Evolutionary conservation across 768 basidiomycete genomes (phyloP).

Genomic region (Chalciporus chontae): DNA sequence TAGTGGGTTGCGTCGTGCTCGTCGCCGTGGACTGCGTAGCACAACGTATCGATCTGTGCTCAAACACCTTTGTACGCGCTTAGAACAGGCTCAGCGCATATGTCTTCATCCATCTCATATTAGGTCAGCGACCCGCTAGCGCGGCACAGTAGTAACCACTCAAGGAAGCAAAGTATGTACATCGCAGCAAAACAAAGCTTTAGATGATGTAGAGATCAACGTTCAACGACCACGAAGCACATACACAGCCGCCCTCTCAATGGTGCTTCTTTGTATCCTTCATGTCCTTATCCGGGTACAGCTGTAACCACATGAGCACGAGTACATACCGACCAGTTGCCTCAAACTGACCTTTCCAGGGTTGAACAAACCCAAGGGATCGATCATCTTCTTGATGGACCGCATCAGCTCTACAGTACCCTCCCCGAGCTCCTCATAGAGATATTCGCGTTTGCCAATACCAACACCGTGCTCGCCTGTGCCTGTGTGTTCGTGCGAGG

Average conservation of each 20-base stretch:
- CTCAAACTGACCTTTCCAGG: conserved; percentile 67
- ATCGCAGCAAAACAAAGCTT: too few relatives aligned
- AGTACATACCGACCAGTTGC: background rate
- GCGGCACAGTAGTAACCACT: too few relatives aligned
- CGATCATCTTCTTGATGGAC: conserved; percentile 68
- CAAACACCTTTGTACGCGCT: too few relatives aligned
- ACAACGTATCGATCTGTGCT: too few relatives aligned
- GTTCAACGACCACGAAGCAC: too few relatives aligned
- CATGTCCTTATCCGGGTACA: conserved; percentile 26
- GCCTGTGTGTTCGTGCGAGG: conserved; percentile 33
- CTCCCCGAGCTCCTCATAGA: conserved; percentile 76
- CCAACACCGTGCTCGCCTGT: conserved; percentile 89
- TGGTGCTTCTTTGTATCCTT: conserved; percentile 5
- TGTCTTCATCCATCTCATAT: too few relatives aligned
- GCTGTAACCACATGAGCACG: conserved; percentile 1
- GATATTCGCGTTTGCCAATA: conserved; percentile 76
- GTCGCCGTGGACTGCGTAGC: conserved; percentile 14
- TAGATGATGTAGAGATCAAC: too few relatives aligned
- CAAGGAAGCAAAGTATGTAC: too few relatives aligned
- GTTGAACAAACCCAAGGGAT: conserved; percentile 76
- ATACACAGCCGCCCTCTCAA: background rate
- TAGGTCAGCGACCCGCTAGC: too few relatives aligned
- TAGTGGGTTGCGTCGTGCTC: conserved; percentile 8
- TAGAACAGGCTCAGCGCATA: too few relatives aligned
- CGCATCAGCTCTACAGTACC: conserved; percentile 87